Evolutionary conservation across 352 stramenopile species (phyloP).

Genomic region (Phytophthora idaei): DNA sequence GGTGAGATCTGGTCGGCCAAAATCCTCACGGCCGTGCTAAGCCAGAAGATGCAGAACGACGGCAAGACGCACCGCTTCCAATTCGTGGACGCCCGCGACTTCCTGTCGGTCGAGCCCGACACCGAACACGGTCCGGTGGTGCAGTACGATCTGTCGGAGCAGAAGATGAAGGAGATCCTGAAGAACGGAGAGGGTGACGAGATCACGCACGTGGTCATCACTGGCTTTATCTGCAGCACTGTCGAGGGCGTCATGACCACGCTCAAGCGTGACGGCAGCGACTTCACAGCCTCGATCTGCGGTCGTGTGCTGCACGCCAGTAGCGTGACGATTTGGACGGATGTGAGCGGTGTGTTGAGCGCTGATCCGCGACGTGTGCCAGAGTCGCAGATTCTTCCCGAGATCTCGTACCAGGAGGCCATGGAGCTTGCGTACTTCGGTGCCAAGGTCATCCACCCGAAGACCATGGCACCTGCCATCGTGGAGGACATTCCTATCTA

Average conservation of each 20-base stretch:
- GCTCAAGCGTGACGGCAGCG: constrained; percentile 96
- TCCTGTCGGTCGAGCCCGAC: constrained; percentile 82
- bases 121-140: constrained; percentile 80
- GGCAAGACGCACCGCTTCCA: constrained; percentile 75
- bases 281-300: constrained; percentile 98
- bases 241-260: constrained; percentile 95
- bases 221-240: constrained; percentile 97
- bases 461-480: constrained; percentile 94
- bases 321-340: constrained; percentile 97
- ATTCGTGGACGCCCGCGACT: constrained; percentile 94
- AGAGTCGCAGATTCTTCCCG: constrained; percentile 87
- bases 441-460: constrained; percentile 97
- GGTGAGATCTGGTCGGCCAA: constrained; percentile 96
- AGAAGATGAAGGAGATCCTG: constrained; percentile 67
- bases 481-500: constrained; percentile 95
- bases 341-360: constrained; percentile 95
- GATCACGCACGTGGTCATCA: constrained; percentile 92
- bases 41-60: constrained; percentile 42
- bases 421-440: constrained; percentile 99
- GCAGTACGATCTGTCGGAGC: constrained; percentile 72
- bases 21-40: constrained; percentile 88
- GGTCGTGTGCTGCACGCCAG: constrained; percentile 90
- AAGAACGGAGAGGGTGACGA: constrained; percentile 42
- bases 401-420: constrained; percentile 97
- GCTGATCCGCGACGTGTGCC: constrained; percentile 95